Evolutionary conservation across 2,329 filamentous ascomycete genomes (phyloP).

Genomic region (Epichloe glyceriae): DNA sequence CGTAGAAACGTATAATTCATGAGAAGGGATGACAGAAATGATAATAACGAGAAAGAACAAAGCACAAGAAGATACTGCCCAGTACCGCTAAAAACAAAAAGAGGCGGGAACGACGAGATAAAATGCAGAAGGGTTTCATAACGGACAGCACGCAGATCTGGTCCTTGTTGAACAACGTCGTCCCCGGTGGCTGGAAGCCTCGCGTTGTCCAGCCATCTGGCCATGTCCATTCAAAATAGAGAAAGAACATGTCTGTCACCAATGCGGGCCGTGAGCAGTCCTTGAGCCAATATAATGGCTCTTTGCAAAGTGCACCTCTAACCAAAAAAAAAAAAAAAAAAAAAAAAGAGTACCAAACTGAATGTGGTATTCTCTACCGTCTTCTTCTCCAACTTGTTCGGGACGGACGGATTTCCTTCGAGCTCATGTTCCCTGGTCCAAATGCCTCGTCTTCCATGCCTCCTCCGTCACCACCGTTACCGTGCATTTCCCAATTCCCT

Average conservation of each 20-base stretch:
- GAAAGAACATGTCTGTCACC: not conserved
- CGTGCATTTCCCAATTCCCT: not conserved
- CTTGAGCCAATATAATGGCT: not conserved
- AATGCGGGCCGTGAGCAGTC: not conserved
- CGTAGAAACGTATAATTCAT: not conserved
- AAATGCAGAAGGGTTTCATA: not conserved
- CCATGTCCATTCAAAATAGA: not conserved
- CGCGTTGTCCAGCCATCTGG: constrained; percentile 1
- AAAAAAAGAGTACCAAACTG: not conserved
- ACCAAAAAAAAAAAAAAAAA: constrained; percentile 3
- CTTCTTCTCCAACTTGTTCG: not conserved
- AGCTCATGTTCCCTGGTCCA: not conserved
- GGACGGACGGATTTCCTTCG: not conserved
- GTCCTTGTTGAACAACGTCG: not conserved
- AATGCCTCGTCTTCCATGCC: not conserved
- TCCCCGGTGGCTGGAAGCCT: not conserved
- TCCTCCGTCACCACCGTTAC: not conserved
- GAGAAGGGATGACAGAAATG: not conserved
- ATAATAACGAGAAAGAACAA: constrained; percentile 2
- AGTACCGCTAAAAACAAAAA: not conserved
- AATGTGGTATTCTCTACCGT: not conserved
- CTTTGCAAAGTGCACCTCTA: constrained; percentile 2
- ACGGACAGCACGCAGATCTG: not conserved
- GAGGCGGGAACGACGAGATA: too few relatives aligned
- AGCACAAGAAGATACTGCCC: constrained; percentile 4